A percentile compares a stretch with the other conserved stretches of the same genome.
Conservation (phyloP, 108 stramenopile species). For the Nitzschia sp. region DNA sequence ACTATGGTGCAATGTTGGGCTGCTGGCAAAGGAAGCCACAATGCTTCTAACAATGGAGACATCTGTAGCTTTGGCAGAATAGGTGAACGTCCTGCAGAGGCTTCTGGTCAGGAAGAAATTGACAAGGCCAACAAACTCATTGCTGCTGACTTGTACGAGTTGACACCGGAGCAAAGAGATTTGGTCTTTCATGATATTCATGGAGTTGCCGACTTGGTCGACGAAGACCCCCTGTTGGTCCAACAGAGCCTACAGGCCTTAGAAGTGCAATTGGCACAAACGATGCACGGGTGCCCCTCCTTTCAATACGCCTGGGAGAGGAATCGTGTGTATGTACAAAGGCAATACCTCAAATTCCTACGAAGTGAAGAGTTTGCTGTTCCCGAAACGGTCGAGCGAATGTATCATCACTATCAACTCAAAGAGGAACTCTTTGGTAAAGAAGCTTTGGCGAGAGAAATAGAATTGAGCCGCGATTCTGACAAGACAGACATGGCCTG, state of each 20-base stretch:
- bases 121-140: too few relatives aligned
- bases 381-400: slow-evolving; percentile 12
- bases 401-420: slow-evolving; percentile 16
- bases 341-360: slow-evolving; percentile 22
- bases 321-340: not conserved
- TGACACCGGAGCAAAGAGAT: slow-evolving; percentile 9
- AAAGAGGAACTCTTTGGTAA: slow-evolving; percentile 22
- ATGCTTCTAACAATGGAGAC: too few relatives aligned
- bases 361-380: slow-evolving; percentile 22
- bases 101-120: too few relatives aligned
- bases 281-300: not conserved
- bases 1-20: too few relatives aligned
- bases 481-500: slow-evolving; percentile 3
- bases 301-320: too few relatives aligned
- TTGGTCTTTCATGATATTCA: slow-evolving; percentile 16
- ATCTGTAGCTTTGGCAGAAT: too few relatives aligned
- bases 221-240: slow-evolving; percentile 11
- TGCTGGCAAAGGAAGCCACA: too few relatives aligned
- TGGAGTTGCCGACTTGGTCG: slow-evolving; percentile 10
- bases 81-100: too few relatives aligned
- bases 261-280: not conserved
- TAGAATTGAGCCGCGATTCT: slow-evolving; percentile 10
- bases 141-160: too few relatives aligned
- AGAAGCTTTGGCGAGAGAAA: slow-evolving; percentile 7
- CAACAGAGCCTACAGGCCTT: not conserved